phyloP scores from a whole-genome alignment of 352 stramenopile species.

The Pythium grandisporangium region DNA sequence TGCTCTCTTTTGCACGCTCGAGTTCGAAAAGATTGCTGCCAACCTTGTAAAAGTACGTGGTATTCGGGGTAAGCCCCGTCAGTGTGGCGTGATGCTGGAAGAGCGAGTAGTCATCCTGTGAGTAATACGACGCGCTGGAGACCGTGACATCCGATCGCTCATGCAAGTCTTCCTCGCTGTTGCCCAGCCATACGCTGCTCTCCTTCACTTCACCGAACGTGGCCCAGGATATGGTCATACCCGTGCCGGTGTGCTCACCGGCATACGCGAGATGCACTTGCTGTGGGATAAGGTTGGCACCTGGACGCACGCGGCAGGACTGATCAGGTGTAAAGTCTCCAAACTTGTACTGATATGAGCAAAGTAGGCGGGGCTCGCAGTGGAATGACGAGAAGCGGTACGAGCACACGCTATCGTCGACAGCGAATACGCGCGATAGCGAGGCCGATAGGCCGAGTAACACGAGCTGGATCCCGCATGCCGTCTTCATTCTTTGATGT shows the following conservation, averaged over 20 bases:
- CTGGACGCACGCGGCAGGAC: background rate
- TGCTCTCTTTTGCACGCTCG: too few species aligned
- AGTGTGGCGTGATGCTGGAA: conserved; percentile 6
- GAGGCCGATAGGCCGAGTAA: too few species aligned
- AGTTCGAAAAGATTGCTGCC: too few species aligned
- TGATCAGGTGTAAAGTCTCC: conserved; percentile 2
- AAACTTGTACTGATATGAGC: conserved; percentile 1
- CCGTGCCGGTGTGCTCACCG: conserved; percentile 1
- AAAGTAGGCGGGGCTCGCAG: background rate
- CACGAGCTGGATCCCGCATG: too few species aligned
- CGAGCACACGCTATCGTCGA: conserved; percentile 1
- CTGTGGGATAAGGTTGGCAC: conserved; percentile 1
- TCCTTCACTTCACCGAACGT: conserved; percentile 1
- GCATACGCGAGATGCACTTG: conserved; percentile 8
- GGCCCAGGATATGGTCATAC: conserved; percentile 9
- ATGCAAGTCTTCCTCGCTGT: background rate
- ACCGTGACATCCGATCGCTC: background rate
- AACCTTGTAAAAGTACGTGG: conserved; percentile 7
- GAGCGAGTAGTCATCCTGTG: conserved; percentile 4
- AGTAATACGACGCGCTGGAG: conserved; percentile 5
- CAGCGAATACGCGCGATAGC: too few species aligned
- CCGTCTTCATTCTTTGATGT: too few species aligned
- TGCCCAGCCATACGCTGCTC: conserved; percentile 1
- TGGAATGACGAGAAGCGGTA: background rate
- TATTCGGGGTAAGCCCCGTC: conserved; percentile 1